phyloP scores from a whole-genome alignment of 495 filamentous ascomycete species.

The Immersiella caudata region DNA sequence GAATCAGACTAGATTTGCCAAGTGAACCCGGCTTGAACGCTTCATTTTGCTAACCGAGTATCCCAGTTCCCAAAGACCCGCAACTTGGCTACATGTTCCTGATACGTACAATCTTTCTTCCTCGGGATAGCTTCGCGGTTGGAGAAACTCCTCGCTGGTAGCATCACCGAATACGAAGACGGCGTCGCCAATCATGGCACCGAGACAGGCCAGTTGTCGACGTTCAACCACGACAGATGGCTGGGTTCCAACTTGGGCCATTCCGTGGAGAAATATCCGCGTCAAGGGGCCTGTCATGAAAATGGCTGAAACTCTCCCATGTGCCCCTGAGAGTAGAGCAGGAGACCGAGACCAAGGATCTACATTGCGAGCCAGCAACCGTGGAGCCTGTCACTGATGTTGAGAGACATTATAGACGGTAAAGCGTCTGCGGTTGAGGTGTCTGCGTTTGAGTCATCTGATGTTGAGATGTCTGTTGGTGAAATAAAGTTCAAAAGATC shows the following conservation, averaged over 20 bases:
- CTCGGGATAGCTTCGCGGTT: not conserved
- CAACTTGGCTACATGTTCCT: not conserved
- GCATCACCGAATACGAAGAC: not conserved
- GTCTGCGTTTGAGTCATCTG: too few species aligned
- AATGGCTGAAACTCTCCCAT: not conserved
- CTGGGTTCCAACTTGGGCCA: not conserved
- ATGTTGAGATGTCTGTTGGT: too few species aligned
- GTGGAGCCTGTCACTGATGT: not conserved
- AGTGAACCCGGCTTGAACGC: not conserved
- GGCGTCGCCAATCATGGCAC: not conserved
- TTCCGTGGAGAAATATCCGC: not conserved
- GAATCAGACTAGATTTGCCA: not conserved
- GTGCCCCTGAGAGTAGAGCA: not conserved
- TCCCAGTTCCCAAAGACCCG: not conserved
- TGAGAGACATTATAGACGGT: not conserved
- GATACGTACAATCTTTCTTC: not conserved
- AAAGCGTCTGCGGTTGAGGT: too few species aligned
- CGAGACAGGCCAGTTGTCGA: not conserved
- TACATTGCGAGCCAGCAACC: not conserved
- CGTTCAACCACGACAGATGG: not conserved
- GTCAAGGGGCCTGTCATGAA: not conserved
- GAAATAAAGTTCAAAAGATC: too few species aligned
- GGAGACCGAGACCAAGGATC: not conserved
- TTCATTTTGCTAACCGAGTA: not conserved
- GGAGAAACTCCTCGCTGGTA: not conserved